These are phyloP conservation scores for Tephrocybe rancida DNA, from an alignment of 768 basidiomycete genomes.

Conservation along the genomic window DNA sequence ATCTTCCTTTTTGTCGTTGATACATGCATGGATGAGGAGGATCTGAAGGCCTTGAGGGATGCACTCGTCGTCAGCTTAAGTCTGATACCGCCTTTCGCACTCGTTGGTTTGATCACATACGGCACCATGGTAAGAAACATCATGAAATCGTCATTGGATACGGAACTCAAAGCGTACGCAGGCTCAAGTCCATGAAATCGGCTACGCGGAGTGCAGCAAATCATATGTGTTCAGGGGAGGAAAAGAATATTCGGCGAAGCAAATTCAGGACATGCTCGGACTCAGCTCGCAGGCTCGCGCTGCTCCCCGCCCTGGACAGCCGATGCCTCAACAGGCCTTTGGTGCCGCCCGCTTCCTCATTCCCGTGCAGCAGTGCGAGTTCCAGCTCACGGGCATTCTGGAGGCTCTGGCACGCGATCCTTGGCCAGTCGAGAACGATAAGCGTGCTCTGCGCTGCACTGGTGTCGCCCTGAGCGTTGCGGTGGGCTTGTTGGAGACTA, in stretches of 20 bases:
- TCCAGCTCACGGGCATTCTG: conserved; percentile 91
- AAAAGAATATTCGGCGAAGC: conserved; percentile 95
- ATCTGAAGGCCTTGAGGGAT: conserved; percentile 93
- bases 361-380: conserved; percentile 91
- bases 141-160: neutral
- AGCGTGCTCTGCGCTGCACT: conserved; percentile 90
- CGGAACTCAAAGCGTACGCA: conserved; percentile 28
- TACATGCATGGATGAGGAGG: conserved; percentile 94
- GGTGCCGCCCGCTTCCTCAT: conserved; percentile 92
- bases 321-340: conserved; percentile 76
- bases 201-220: conserved; percentile 94
- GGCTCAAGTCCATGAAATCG: conserved; percentile 98
- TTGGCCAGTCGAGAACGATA: conserved; percentile 97
- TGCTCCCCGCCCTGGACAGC: conserved; percentile 85
- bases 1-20: conserved; percentile 98
- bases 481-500: conserved; percentile 89
- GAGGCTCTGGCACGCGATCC: conserved; percentile 89
- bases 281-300: conserved; percentile 79
- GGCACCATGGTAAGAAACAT: conserved; percentile 85
- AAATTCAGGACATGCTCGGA: conserved; percentile 98
- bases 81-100: conserved; percentile 89
- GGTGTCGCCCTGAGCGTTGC: conserved; percentile 95
- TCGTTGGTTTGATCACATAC: conserved; percentile 94
- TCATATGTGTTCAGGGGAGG: conserved; percentile 99
- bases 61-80: conserved; percentile 94